phyloP scores from a whole-genome alignment of 805 yeast genomes.

The Teunomyces aglyptinius region DNA sequence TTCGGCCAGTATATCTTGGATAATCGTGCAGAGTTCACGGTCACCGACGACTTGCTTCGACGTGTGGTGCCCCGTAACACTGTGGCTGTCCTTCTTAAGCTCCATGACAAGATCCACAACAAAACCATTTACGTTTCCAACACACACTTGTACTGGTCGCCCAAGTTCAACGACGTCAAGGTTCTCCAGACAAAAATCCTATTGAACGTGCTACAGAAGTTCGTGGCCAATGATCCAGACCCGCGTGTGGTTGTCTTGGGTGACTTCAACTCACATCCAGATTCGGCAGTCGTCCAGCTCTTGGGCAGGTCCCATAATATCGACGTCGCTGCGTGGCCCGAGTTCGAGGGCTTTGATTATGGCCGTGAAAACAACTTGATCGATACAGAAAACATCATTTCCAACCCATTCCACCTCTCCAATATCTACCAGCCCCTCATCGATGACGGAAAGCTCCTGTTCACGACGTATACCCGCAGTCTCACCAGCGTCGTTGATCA shows the following conservation, averaged over 20 bases:
- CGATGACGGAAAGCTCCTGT: slow-evolving; percentile 67
- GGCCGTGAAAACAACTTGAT: slow-evolving; percentile 86
- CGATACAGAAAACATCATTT: slow-evolving; percentile 79
- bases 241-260: slow-evolving; percentile 78
- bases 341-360: slow-evolving; percentile 82
- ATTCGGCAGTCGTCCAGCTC: slow-evolving; percentile 92
- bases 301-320: slow-evolving; percentile 61
- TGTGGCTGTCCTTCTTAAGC: slow-evolving; percentile 72
- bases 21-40: slow-evolving; percentile 80
- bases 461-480: slow-evolving; percentile 90
- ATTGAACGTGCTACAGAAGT: slow-evolving; percentile 76
- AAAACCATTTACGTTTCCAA: slow-evolving; percentile 73
- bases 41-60: slow-evolving; percentile 91
- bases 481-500: slow-evolving; percentile 94
- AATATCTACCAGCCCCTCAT: slow-evolving; percentile 1
- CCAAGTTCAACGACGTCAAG: slow-evolving; percentile 92
- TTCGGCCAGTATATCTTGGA: slow-evolving; percentile 82
- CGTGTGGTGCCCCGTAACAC: slow-evolving; percentile 96
- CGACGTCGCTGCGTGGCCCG: slow-evolving; percentile 68
- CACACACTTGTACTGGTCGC: slow-evolving; percentile 99
- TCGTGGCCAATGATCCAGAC: slow-evolving; percentile 49
- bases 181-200: slow-evolving; percentile 91
- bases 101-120: slow-evolving; percentile 72
- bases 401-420: not conserved
- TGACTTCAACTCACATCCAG: slow-evolving; percentile 85